These are phyloP conservation scores for Dactylorhiza incarnata DNA, from an alignment of 106 monocot genomes.

Conservation along the genomic window DNA sequence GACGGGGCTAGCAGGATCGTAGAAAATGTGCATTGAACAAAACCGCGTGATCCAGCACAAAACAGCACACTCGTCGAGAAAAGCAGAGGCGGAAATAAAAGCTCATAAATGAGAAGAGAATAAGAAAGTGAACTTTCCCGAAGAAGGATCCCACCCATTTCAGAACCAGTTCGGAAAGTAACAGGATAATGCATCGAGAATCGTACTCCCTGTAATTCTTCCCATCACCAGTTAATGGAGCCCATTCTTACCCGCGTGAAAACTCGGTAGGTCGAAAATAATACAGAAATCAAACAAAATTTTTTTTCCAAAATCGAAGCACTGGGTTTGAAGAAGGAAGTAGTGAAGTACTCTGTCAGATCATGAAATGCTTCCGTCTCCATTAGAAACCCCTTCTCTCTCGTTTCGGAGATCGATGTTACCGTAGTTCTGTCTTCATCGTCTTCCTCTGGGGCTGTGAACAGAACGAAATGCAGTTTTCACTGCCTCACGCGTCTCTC, in stretches of 20 bases:
- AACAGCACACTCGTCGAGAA: neutral
- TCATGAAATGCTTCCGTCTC: neutral
- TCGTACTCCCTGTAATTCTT: neutral
- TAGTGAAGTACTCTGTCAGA: neutral
- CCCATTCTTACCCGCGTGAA: neutral
- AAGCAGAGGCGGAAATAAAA: neutral
- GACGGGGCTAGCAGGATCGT: neutral
- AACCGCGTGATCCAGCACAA: neutral
- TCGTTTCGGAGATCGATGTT: neutral
- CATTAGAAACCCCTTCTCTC: neutral
- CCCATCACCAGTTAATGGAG: neutral
- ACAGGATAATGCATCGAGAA: conserved; percentile 2
- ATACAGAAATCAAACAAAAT: conserved; percentile 2
- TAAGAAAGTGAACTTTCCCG: conserved; percentile 3
- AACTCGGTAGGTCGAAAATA: neutral
- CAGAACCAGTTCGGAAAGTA: conserved; percentile 2
- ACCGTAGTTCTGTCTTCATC: neutral
- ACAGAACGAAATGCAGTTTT: neutral
- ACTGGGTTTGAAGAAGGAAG: neutral
- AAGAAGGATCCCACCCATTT: neutral
- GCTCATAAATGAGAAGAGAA: conserved; percentile 5
- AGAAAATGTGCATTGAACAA: neutral
- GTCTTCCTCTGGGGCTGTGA: neutral
- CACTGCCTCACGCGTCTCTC: neutral
- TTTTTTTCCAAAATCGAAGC: neutral